Conservation (phyloP, 108 stramenopile genomes). For the Schizochytrium sp. region DNA sequence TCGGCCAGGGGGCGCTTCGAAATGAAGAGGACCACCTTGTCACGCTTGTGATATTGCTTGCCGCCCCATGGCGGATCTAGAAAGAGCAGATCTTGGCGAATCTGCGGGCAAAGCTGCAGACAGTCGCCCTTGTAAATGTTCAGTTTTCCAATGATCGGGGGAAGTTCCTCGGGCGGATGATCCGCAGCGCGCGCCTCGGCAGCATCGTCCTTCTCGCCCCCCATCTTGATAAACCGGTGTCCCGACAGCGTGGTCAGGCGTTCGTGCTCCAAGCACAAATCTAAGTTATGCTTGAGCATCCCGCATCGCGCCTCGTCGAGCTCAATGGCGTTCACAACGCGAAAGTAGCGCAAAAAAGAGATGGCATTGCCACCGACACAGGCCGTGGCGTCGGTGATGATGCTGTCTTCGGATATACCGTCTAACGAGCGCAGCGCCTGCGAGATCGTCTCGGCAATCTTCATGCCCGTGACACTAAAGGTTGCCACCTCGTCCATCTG, state of each 20-base stretch:
- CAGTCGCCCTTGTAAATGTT: conserved; percentile 11
- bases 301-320: neutral
- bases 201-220: neutral
- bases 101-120: conserved; percentile 12
- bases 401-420: conserved; percentile 8
- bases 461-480: conserved; percentile 36
- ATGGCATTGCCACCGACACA: conserved; percentile 44
- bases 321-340: conserved; percentile 21
- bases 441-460: conserved; percentile 31
- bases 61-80: conserved; percentile 42
- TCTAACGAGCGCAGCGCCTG: conserved; percentile 23
- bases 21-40: conserved; percentile 20
- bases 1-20: conserved; percentile 16
- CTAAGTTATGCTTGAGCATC: conserved; percentile 31
- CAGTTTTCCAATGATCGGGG: neutral
- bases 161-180: neutral
- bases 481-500: conserved; percentile 30
- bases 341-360: conserved; percentile 26
- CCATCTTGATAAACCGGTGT: neutral
- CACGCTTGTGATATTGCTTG: conserved; percentile 26
- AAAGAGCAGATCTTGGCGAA: conserved; percentile 26
- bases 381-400: conserved; percentile 30
- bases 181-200: neutral
- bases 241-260: too few species aligned
- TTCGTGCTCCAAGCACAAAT: neutral